Percentiles rank a stretch among this genome's conserved stretches.
Evolutionary conservation across 1,139 yeast species (phyloP).

Genomic region (Nadsonia starkeyi-henricii): DNA sequence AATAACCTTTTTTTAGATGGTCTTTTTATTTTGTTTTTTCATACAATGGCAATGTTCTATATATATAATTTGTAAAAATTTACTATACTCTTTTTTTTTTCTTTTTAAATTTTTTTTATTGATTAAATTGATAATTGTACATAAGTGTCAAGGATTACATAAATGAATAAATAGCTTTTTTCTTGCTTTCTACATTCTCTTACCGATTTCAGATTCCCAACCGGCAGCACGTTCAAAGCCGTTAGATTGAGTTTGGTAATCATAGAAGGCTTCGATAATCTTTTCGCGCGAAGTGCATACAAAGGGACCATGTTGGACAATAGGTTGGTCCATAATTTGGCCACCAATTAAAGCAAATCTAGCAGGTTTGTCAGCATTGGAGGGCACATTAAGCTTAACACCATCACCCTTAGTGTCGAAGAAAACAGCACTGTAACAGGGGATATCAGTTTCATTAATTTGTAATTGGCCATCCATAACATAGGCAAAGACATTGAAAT

Average conservation of each 20-base stretch:
- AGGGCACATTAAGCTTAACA: constrained; percentile 16
- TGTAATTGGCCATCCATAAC: constrained; percentile 49
- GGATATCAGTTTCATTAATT: constrained; percentile 32
- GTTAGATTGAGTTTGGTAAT: constrained; percentile 52
- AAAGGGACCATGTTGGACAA: constrained; percentile 85
- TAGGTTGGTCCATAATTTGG: constrained; percentile 56
- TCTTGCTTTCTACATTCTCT: constrained; percentile 7
- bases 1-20: no score
- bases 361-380: constrained; percentile 20
- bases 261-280: constrained; percentile 54
- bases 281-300: constrained; percentile 54
- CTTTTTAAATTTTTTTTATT: not conserved
- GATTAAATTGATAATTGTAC: not conserved
- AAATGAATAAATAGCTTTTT: not conserved
- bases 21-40: no score
- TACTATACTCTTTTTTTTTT: not conserved
- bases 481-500: constrained; percentile 63
- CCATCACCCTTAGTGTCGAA: constrained; percentile 21
- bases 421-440: constrained; percentile 37
- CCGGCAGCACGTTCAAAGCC: constrained; percentile 61
- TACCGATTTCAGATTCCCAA: constrained; percentile 56
- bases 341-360: constrained; percentile 69
- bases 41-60: no score
- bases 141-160: not conserved
- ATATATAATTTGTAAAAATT: no score